Conservation (phyloP, 805 yeast genomes). For the Maudiozyma barnettii region DNA sequence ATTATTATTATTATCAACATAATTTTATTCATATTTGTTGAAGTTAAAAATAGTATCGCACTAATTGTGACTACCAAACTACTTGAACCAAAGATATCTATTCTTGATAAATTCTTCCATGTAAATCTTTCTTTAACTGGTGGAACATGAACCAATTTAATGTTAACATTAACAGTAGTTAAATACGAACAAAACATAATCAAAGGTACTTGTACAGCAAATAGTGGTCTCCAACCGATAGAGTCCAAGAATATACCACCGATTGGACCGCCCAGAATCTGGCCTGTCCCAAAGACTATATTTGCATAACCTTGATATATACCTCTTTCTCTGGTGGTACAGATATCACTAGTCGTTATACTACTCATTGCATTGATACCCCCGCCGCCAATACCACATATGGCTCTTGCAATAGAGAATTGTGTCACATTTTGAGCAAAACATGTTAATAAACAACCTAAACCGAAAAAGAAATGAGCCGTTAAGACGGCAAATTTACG, state of each 20-base stretch:
- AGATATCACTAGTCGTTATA: slow-evolving; percentile 65
- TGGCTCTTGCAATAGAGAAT: slow-evolving; percentile 48
- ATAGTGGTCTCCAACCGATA: slow-evolving; percentile 59
- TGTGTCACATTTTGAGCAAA: slow-evolving; percentile 26
- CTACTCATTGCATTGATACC: slow-evolving; percentile 72
- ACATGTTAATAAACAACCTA: slow-evolving; percentile 40
- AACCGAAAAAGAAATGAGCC: slow-evolving; percentile 35
- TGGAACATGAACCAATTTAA: slow-evolving; percentile 41
- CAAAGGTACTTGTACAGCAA: slow-evolving; percentile 42
- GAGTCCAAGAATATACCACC: slow-evolving; percentile 52
- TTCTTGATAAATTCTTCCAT: slow-evolving; percentile 41
- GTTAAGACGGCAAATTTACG: slow-evolving; percentile 35
- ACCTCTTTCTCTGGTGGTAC: slow-evolving; percentile 69
- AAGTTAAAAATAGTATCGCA: slow-evolving; percentile 38
- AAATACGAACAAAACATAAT: slow-evolving; percentile 30
- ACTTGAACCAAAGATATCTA: slow-evolving; percentile 61
- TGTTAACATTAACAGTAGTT: slow-evolving; percentile 32
- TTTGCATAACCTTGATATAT: slow-evolving; percentile 77
- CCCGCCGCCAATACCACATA: slow-evolving; percentile 89
- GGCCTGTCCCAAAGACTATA: slow-evolving; percentile 65
- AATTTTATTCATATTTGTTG: slow-evolving; percentile 38
- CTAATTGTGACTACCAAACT: slow-evolving; percentile 47
- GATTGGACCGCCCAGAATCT: slow-evolving; percentile 56
- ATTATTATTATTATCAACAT: slow-evolving; percentile 26
- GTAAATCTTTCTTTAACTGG: slow-evolving; percentile 37